Evolutionary conservation across 2,329 filamentous ascomycete genomes (phyloP).

Genomic region (Colletotrichum cordylinicola): DNA sequence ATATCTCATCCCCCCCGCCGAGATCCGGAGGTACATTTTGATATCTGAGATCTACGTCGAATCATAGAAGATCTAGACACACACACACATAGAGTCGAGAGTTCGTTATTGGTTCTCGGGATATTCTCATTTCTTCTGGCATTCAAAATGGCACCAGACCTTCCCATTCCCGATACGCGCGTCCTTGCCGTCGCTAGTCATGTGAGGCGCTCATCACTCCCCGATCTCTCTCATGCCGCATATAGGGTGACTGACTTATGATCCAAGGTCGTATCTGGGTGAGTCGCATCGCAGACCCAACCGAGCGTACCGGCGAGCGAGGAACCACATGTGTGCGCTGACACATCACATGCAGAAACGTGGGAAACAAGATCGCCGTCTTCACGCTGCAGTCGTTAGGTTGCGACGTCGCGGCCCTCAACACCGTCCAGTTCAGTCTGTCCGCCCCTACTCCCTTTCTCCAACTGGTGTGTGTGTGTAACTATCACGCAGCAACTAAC

Average conservation of each 20-base stretch:
- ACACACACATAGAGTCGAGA: not conserved
- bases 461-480: not conserved
- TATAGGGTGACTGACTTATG: conserved; percentile 26
- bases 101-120: not conserved
- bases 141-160: conserved; percentile 42
- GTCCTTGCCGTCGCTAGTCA: conserved; percentile 93
- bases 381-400: conserved; percentile 94
- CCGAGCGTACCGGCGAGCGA: not conserved
- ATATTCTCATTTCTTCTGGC: not conserved
- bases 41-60: not conserved
- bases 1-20: not conserved
- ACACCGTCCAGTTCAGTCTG: conserved; percentile 97
- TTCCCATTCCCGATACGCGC: conserved; percentile 61
- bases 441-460: not conserved
- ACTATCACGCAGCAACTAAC: not conserved
- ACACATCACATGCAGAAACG: conserved; percentile 68
- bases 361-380: conserved; percentile 96
- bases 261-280: conserved; percentile 50
- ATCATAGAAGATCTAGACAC: not conserved
- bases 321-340: not conserved
- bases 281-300: conserved; percentile 20
- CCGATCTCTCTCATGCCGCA: not conserved
- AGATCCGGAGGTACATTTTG: not conserved
- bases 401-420: conserved; percentile 91
- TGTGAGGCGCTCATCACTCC: conserved; percentile 64